These are phyloP conservation scores for Hyaloscypha bicolor DNA, from an alignment of 495 filamentous ascomycete genomes.

Conservation along the genomic window DNA sequence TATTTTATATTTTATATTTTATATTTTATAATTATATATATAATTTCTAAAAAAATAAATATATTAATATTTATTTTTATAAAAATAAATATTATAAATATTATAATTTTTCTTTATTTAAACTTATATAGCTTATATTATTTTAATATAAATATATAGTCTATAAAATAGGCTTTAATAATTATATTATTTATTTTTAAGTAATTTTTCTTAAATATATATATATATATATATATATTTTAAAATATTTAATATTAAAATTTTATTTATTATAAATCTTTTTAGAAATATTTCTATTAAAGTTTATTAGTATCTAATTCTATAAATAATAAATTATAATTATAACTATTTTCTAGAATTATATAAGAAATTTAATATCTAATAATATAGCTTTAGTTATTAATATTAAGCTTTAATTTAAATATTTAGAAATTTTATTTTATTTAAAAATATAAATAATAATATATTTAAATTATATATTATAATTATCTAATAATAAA, in stretches of 20 bases:
- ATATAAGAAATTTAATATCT: not conserved
- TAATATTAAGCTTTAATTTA: conserved; percentile 9
- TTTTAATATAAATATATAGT: too few species aligned
- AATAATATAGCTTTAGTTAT: conserved; percentile 4
- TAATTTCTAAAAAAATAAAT: too few species aligned
- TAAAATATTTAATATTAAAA: not conserved
- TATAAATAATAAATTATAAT: conserved; percentile 1
- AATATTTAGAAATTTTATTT: conserved; percentile 1
- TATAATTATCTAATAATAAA: not conserved
- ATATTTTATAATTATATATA: too few species aligned
- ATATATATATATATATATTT: not conserved
- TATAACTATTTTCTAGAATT: conserved; percentile 2
- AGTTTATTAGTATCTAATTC: conserved; percentile 10
- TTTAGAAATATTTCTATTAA: conserved; percentile 4
- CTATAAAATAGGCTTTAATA: too few species aligned
- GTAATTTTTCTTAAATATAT: not conserved
- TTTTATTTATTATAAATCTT: conserved; percentile 4
- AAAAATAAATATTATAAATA: too few species aligned
- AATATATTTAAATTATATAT: conserved; percentile 15
- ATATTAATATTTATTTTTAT: too few species aligned
- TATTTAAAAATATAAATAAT: conserved; percentile 9
- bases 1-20: too few species aligned
- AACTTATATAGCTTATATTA: too few species aligned
- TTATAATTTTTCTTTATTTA: too few species aligned
- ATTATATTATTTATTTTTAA: not conserved